Percentiles rank a stretch among this genome's conserved stretches.
Conservation (phyloP, 2,329 filamentous ascomycete species). For the Talaromyces atroroseus region DNA sequence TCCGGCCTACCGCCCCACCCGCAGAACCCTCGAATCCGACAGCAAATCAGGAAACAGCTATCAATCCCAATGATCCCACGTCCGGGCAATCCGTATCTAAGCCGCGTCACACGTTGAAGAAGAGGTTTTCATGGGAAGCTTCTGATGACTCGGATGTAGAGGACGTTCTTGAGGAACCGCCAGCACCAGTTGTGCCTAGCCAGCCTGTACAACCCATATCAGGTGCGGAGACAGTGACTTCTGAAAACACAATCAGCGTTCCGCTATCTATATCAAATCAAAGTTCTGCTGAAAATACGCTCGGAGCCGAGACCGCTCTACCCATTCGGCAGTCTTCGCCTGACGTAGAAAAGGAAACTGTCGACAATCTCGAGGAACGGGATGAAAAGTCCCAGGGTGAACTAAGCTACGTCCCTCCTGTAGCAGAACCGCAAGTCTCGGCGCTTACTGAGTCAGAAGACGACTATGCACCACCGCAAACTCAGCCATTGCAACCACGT, state of each 20-base stretch:
- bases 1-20: constrained; percentile 14
- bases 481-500: constrained; percentile 4
- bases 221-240: not conserved
- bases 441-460: constrained; percentile 8
- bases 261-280: not conserved
- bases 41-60: constrained; percentile 18
- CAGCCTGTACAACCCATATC: constrained; percentile 3
- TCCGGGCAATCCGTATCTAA: constrained; percentile 16
- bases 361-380: not conserved
- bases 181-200: not conserved
- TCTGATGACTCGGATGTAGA: constrained; percentile 16
- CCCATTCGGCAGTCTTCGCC: not conserved
- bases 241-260: not conserved
- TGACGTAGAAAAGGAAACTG: not conserved
- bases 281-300: not conserved
- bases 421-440: constrained; percentile 8
- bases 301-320: not conserved
- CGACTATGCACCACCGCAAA: not conserved
- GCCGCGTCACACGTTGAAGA: constrained; percentile 26
- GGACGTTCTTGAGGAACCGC: constrained; percentile 6
- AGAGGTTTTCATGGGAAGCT: constrained; percentile 43
- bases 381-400: constrained; percentile 10
- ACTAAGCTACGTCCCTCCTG: constrained; percentile 9
- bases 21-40: constrained; percentile 17
- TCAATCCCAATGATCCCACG: constrained; percentile 14